These are phyloP conservation scores for Hylodesmum podocarpum DNA, from an alignment of 306 rosid species.

Conservation along the genomic window DNA sequence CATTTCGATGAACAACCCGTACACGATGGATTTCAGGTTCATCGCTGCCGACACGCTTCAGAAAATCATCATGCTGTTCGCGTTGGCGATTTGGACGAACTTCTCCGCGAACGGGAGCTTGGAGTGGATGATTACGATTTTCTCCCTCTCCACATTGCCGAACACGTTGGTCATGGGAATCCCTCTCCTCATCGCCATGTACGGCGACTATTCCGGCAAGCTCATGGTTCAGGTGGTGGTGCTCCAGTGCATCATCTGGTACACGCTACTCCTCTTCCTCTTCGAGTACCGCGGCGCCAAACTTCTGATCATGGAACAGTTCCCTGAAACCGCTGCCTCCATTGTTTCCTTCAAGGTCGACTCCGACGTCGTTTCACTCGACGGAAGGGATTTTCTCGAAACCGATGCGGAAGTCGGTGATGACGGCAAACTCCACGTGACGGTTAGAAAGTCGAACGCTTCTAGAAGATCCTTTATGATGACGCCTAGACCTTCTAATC, in stretches of 20 bases:
- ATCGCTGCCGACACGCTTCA: conserved; percentile 96
- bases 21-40: conserved; percentile 90
- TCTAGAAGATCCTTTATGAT: conserved; percentile 68
- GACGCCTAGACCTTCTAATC: conserved; percentile 94
- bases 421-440: conserved; percentile 94
- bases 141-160: conserved; percentile 93
- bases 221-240: conserved; percentile 97
- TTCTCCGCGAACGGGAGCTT: conserved; percentile 78
- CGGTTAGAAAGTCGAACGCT: conserved; percentile 83
- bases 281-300: conserved; percentile 96
- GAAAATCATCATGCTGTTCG: conserved; percentile 80
- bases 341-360: conserved; percentile 93
- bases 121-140: conserved; percentile 96
- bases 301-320: conserved; percentile 92
- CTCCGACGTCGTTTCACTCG: conserved; percentile 93
- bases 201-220: conserved; percentile 56
- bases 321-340: conserved; percentile 95
- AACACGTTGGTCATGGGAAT: conserved; percentile 96
- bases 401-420: conserved; percentile 91
- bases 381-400: conserved; percentile 85
- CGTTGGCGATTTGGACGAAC: conserved; percentile 66
- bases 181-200: conserved; percentile 86
- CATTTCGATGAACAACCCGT: conserved; percentile 75
- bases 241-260: conserved; percentile 95
- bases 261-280: conserved; percentile 81